Base-by-base conservation (phyloP, 2,329 filamentous ascomycete species). In the Talaromyces sp. region DNA sequence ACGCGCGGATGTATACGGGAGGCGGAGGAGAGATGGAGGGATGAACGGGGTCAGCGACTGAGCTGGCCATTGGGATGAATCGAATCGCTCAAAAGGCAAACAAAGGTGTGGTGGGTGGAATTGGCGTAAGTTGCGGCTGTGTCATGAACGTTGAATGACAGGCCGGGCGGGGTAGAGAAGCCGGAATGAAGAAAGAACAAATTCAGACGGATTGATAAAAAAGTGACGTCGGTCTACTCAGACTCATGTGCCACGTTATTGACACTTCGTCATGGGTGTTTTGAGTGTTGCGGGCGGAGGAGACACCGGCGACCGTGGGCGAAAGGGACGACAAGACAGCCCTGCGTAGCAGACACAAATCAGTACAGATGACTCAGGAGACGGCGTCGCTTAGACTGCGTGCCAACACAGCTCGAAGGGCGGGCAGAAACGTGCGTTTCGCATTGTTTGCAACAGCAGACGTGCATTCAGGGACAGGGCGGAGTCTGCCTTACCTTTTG, bases 1-100 rank as follows among this genome's bases (percentile, higher is more conserved):
- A 73, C 55, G 75, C 72, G 64, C 72, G 70, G 64, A 78, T 69
- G 65, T 79, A 78, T 63, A 76, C 76, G 30, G 76, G 74, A n/a
- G 77, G 72, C 63, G 77, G 77, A 68, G 77, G 74, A 42, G 77
- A 73, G 42, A 75, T 67, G 55, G 74, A 70, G 39, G 70, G 70
- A 49, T 64, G 68, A 55, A 53, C 33, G 8, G 15, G 19, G 22
- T 54, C 58, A 33, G 32, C 54, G 42, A 60, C n/a, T 6, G 42
- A 65, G 64, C 66, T 69, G 10, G 72, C 70, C 73, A 75, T 75
- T 58, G 25, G 60, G 44, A 52, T 55, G 15, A 19, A 27, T 47
- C 19, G 28, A 32, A 58, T 49, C 8, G 54, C 54, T 25, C 19
- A 22, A 19, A 13, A 47, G 15, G 44, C 19, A 47, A 22, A 44